These are phyloP conservation scores for Phytopythium mirpurense DNA, from an alignment of 352 stramenopile genomes.

Conservation along the genomic window DNA sequence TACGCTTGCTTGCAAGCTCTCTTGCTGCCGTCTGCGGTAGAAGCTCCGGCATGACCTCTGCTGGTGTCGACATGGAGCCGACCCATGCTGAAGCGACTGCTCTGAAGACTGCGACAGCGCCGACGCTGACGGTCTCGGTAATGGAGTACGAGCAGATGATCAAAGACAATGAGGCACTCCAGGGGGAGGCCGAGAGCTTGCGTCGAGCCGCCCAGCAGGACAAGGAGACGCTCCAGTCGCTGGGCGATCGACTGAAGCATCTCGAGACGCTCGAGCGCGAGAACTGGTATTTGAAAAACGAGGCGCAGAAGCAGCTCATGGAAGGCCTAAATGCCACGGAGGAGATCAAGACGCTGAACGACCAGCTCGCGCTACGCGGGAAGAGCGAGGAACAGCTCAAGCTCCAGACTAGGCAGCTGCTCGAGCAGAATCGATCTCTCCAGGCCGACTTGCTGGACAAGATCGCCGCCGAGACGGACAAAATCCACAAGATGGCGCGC, in stretches of 20 bases:
- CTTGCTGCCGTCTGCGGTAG: neutral
- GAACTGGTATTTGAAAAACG: constrained; percentile 51
- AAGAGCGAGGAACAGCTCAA: constrained; percentile 70
- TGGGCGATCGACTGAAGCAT: constrained; percentile 34
- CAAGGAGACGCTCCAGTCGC: constrained; percentile 28
- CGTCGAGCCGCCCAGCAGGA: constrained; percentile 14
- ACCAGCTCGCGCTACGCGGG: constrained; percentile 43
- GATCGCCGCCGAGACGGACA: constrained; percentile 53
- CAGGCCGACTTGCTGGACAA: constrained; percentile 65
- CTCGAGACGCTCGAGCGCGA: constrained; percentile 47
- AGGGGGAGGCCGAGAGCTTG: constrained; percentile 15
- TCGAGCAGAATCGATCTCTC: constrained; percentile 63
- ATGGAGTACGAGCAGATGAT: constrained; percentile 34
- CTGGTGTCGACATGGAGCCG: too few relatives aligned
- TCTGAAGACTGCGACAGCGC: neutral
- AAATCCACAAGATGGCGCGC: constrained; percentile 66
- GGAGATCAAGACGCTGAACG: constrained; percentile 40
- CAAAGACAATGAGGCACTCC: constrained; percentile 28
- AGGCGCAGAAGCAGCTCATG: constrained; percentile 56
- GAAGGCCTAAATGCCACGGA: constrained; percentile 50
- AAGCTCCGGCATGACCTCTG: neutral
- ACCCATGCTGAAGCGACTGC: too few relatives aligned
- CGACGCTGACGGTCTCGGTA: constrained; percentile 8
- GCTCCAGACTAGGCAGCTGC: constrained; percentile 59
- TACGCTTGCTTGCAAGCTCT: constrained; percentile 6